These are phyloP conservation scores for Amphichorda felina DNA, from an alignment of 2,329 filamentous ascomycete genomes.

Conservation along the genomic window DNA sequence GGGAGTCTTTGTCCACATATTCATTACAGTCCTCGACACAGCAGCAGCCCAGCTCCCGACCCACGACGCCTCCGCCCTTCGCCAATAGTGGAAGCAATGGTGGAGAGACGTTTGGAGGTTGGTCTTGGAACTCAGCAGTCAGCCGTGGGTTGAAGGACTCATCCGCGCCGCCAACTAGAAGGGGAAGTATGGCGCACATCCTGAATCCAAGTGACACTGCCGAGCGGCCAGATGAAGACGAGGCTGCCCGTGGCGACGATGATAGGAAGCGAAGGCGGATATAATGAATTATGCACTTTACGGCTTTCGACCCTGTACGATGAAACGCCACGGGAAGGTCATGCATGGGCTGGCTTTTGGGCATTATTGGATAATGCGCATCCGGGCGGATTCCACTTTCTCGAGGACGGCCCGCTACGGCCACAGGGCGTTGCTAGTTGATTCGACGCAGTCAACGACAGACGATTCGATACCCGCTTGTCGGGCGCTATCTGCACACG, in stretches of 20 bases:
- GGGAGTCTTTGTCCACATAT: conserved; percentile 45
- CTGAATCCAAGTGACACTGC: conserved; percentile 47
- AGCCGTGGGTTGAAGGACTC: conserved; percentile 38
- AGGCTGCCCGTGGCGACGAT: conserved; percentile 41
- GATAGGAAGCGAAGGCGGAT: conserved; percentile 52
- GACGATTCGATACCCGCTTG: no score
- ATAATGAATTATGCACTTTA: no score
- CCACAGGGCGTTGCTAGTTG: no score
- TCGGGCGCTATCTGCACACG: no score
- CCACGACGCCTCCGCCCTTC: conserved; percentile 40
- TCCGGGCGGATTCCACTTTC: no score
- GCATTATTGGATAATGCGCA: no score
- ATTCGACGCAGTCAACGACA: no score
- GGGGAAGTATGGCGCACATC: conserved; percentile 52
- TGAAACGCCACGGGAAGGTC: no score
- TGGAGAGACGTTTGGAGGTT: conserved; percentile 37
- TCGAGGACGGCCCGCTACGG: no score
- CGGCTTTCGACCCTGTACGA: no score
- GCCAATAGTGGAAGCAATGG: conserved; percentile 23
- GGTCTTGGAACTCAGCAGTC: conserved; percentile 41
- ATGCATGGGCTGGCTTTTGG: no score
- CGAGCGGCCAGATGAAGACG: conserved; percentile 44
- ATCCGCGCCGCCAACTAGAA: conserved; percentile 42
- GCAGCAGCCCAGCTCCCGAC: conserved; percentile 34
- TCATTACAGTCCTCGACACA: conserved; percentile 34